Conservation (phyloP, 2,329 filamentous ascomycete species). For the Penicillium fuscoglaucum region DNA sequence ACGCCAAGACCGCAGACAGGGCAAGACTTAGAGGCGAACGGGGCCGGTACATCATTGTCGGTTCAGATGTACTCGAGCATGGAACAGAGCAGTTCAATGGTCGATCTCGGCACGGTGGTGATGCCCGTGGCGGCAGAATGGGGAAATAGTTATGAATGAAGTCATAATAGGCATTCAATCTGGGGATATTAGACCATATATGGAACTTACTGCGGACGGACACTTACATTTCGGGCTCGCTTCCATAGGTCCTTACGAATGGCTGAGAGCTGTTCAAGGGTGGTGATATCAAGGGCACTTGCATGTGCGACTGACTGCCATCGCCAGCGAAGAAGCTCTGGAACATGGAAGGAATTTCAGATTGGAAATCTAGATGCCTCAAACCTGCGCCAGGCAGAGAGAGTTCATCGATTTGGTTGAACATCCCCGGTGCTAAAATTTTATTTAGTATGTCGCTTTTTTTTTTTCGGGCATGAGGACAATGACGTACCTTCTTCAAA, state of each 20-base stretch:
- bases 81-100: slow-evolving; percentile 37
- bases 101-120: slow-evolving; percentile 32
- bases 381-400: slow-evolving; percentile 43
- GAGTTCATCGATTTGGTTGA: slow-evolving; percentile 44
- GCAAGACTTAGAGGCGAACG: slow-evolving; percentile 47
- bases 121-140: slow-evolving; percentile 42
- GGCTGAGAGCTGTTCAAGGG: slow-evolving; percentile 29
- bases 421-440: slow-evolving; percentile 35
- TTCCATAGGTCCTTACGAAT: slow-evolving; percentile 42
- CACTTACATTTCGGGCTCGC: slow-evolving; percentile 44
- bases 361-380: slow-evolving; percentile 41
- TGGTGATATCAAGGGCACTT: slow-evolving; percentile 32
- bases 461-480: not conserved
- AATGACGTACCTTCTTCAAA: slow-evolving; percentile 37
- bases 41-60: slow-evolving; percentile 38
- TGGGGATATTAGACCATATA: slow-evolving; percentile 26
- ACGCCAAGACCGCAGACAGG: slow-evolving; percentile 44
- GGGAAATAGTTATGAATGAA: slow-evolving; percentile 50
- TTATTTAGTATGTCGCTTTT: slow-evolving; percentile 22
- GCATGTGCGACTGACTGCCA: slow-evolving; percentile 25
- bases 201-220: not conserved
- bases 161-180: slow-evolving; percentile 49
- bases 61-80: slow-evolving; percentile 32
- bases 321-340: slow-evolving; percentile 36
- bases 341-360: slow-evolving; percentile 42